Evolutionary conservation across 768 basidiomycete genomes (phyloP), one percentile per base, ranked within the genome.

Genomic region (Psilocybe cubensis): DNA sequence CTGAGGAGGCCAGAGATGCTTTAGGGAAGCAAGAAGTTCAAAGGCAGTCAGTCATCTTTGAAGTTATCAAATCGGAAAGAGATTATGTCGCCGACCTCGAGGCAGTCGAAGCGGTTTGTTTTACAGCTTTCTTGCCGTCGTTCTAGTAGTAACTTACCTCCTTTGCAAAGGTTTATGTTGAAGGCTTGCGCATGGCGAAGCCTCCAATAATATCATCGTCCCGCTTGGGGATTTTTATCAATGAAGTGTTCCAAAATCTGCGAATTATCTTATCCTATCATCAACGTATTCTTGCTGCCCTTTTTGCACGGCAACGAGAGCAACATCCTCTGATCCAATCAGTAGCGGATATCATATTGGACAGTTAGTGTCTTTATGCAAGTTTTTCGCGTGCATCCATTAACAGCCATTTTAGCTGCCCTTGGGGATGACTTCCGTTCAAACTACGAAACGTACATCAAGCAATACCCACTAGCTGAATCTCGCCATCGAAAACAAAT

Each of bases 381-480:
- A 31, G 54, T 31, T 50, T 74, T 70, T 72, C 24, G 61, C 69
- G 12, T 27, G 10, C 33, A 21, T 66, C 74, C 46, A 64, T 42
- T 51, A 3, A 41, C 35, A n/a, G 24, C n/a, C 31, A 23, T 11
- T 38, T 7, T 52, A 82, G 81, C 78, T 29, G 75, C 74, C 3
- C 68, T 83, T 31, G 74, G 69, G 59, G 62, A 65, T 20, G 77
- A 80, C 28, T 91, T 89, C 70, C 83, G 84, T 35, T 70, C 73
- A 12, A 83, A 82, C 8, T 94, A 94, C 60, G 92, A 94, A 61
- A 77, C 78, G 0, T 94, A 94, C 70, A 91, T 94, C 72, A 91
- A 94, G 66, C 86, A 94, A 59, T 96, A 94, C 59, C 94, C 94
- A 3, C 77, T 96, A 43, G 84, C 94, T 1, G 91, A 95, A 66